Evolutionary conservation across 1,139 yeast genomes (phyloP).

Genomic region (Scheffersomyces insectosa): DNA sequence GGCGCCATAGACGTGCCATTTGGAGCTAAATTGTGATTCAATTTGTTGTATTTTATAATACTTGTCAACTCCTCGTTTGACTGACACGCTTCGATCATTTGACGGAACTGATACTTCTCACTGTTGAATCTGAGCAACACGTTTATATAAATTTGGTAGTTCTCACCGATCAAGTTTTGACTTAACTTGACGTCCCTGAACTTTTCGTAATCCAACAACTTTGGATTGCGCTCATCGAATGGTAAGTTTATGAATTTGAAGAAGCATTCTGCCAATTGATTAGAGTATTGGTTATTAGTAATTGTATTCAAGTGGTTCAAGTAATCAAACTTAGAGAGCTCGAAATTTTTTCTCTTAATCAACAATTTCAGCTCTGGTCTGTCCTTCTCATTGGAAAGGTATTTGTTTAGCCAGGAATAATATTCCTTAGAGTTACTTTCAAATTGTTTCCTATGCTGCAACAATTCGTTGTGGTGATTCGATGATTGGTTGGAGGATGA

Average conservation of each 20-base stretch:
- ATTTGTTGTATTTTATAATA: conserved; percentile 30
- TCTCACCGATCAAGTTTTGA: conserved; percentile 25
- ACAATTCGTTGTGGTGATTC: conserved; percentile 10
- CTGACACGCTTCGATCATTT: conserved; percentile 43
- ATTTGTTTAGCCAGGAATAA: conserved; percentile 72
- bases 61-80: conserved; percentile 44
- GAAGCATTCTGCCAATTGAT: conserved; percentile 40
- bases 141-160: conserved; percentile 35
- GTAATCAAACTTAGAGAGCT: conserved; percentile 70
- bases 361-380: conserved; percentile 64
- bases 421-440: conserved; percentile 75
- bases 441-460: conserved; percentile 51
- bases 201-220: conserved; percentile 19
- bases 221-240: conserved; percentile 14
- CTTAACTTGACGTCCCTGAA: conserved; percentile 24
- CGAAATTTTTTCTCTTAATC: conserved; percentile 61
- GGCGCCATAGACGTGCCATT: background rate
- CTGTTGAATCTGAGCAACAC: conserved; percentile 42
- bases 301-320: conserved; percentile 62
- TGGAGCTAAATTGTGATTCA: conserved; percentile 17
- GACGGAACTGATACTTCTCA: conserved; percentile 44
- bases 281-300: conserved; percentile 51
- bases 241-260: conserved; percentile 35
- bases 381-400: conserved; percentile 64
- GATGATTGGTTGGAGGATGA: conserved; percentile 6